phyloP scores from a whole-genome alignment of 805 yeast species.

The Candida hispaniensis region DNA sequence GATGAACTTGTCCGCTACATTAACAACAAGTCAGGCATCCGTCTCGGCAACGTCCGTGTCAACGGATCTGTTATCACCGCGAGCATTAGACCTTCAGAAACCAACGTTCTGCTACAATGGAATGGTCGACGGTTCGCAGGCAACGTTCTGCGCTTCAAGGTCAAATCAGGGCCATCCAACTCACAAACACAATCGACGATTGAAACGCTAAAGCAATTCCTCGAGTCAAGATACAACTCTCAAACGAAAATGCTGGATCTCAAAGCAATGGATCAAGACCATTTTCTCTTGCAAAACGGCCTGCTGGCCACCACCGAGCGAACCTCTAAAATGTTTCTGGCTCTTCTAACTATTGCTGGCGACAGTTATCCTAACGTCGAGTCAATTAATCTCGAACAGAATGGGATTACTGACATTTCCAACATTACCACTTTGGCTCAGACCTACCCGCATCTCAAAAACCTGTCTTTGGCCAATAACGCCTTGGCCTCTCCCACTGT shows the following conservation, averaged over 20 bases:
- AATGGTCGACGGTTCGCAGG: slow-evolving; percentile 80
- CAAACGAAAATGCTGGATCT: slow-evolving; percentile 58
- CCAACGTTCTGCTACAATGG: slow-evolving; percentile 47
- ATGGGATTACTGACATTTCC: slow-evolving; percentile 52
- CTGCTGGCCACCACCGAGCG: slow-evolving; percentile 51
- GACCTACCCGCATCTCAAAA: slow-evolving; percentile 63
- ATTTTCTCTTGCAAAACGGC: slow-evolving; percentile 47
- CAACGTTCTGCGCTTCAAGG: slow-evolving; percentile 44
- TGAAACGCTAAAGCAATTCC: slow-evolving; percentile 48
- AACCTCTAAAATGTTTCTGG: slow-evolving; percentile 77
- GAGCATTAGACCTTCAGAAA: slow-evolving; percentile 46
- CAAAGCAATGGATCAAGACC: slow-evolving; percentile 54
- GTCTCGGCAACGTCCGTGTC: slow-evolving; percentile 42
- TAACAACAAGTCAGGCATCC: slow-evolving; percentile 52
- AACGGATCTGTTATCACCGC: slow-evolving; percentile 53
- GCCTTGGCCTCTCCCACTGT: slow-evolving; percentile 46
- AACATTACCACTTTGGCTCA: slow-evolving; percentile 54
- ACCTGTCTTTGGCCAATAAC: slow-evolving; percentile 73
- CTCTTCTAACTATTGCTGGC: slow-evolving; percentile 70
- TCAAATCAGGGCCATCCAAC: slow-evolving; percentile 20
- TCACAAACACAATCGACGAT: slow-evolving; percentile 37
- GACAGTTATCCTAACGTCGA: slow-evolving; percentile 44
- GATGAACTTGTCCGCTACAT: slow-evolving; percentile 61
- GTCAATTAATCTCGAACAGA: slow-evolving; percentile 43
- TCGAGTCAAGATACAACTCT: slow-evolving; percentile 57